These are phyloP conservation scores for Naegleria lovaniensis DNA, from an alignment of 208 protist species.

Conservation along the genomic window DNA sequence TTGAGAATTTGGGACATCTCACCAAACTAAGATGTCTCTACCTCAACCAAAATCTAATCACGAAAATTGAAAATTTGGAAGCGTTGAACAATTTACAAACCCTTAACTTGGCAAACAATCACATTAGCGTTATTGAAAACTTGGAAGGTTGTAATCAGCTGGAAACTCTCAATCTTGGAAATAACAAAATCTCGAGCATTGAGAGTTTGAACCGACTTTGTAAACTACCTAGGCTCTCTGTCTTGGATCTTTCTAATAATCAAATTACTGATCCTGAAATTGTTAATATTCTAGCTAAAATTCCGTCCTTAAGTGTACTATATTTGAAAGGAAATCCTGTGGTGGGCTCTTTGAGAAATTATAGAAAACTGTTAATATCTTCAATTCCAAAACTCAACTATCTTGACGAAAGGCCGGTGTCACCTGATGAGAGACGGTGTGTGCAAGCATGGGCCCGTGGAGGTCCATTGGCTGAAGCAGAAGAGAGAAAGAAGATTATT, in stretches of 20 bases:
- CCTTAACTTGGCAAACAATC: conserved; percentile 80
- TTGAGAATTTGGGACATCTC: conserved; percentile 65
- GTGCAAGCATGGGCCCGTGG: conserved; percentile 70
- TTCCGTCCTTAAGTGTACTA: conserved; percentile 68
- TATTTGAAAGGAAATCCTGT: conserved; percentile 77
- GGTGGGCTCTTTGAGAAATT: conserved; percentile 61
- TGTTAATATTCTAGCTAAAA: conserved; percentile 63
- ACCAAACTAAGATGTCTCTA: conserved; percentile 76
- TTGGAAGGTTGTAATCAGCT: conserved; percentile 44
- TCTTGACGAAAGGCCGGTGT: conserved; percentile 80
- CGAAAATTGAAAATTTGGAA: conserved; percentile 69
- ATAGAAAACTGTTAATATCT: conserved; percentile 72
- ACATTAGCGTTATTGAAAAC: conserved; percentile 56
- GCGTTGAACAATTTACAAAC: conserved; percentile 68
- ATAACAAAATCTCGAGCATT: conserved; percentile 62
- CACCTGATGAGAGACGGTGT: conserved; percentile 68
- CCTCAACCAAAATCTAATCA: conserved; percentile 80
- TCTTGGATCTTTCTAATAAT: conserved; percentile 83
- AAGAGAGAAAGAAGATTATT: conserved; percentile 58
- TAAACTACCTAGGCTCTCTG: conserved; percentile 57
- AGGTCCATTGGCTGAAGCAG: conserved; percentile 61
- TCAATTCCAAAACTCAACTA: conserved; percentile 62
- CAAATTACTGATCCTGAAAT: conserved; percentile 67
- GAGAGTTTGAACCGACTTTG: conserved; percentile 59
- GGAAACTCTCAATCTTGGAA: conserved; percentile 62